Conservation (phyloP, 441 rosid genomes). For the Rhodomyrtus psidioides region DNA sequence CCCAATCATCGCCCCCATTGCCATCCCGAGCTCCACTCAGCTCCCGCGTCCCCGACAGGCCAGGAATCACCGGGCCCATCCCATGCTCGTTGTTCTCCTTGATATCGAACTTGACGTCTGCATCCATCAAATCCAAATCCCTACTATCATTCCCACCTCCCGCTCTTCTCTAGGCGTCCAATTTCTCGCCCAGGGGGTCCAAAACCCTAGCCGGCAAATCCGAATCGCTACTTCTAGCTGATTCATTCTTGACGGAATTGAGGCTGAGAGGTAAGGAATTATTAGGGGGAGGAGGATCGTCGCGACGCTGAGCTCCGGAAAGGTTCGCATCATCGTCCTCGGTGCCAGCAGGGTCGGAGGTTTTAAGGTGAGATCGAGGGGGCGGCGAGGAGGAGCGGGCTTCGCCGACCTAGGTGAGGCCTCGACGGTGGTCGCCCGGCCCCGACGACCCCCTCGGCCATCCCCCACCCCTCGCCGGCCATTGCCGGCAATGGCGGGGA, state of each 20-base stretch:
- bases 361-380: constrained; percentile 50
- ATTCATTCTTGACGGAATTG: constrained; percentile 2
- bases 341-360: not conserved
- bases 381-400: constrained; percentile 19
- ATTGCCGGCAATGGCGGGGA: no score
- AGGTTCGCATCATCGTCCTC: constrained; percentile 11
- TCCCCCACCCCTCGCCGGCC: no score
- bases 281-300: not conserved
- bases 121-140: constrained; percentile 17
- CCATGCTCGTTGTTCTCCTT: constrained; percentile 50
- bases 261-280: not conserved
- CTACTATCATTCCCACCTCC: constrained; percentile 3
- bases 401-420: no score
- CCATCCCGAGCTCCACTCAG: constrained; percentile 22
- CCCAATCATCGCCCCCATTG: constrained; percentile 30
- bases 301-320: not conserved
- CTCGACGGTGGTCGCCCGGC: no score
- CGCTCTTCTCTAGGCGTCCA: not conserved
- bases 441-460: no score
- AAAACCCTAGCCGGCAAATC: constrained; percentile 41
- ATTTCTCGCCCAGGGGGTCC: not conserved
- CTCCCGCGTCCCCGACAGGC: constrained; percentile 15
- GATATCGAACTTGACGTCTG: constrained; percentile 65
- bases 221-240: constrained; percentile 3
- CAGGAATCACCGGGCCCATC: constrained; percentile 35